Evolutionary conservation across 1,284 basidiomycete genomes (phyloP).

Genomic region (Boletus sp.): DNA sequence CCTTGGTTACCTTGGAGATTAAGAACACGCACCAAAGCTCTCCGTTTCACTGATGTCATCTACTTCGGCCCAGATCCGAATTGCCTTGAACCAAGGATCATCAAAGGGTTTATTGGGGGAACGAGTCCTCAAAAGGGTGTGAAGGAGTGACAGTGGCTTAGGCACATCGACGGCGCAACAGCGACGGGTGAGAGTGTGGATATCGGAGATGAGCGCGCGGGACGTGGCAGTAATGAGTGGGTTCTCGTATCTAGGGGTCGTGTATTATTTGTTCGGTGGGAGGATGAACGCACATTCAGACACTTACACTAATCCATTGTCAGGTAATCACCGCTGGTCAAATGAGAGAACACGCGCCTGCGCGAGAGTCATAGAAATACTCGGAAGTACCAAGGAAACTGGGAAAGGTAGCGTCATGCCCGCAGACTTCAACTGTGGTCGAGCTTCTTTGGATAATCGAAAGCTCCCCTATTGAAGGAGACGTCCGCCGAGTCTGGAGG

Average conservation of each 20-base stretch:
- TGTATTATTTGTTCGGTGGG: slow-evolving; percentile 7
- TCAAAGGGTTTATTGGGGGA: slow-evolving; percentile 29
- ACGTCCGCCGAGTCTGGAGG: not conserved
- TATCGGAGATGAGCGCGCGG: slow-evolving; percentile 63
- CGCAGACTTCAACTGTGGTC: slow-evolving; percentile 62
- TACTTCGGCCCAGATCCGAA: slow-evolving; percentile 69
- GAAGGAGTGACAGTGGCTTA: slow-evolving; percentile 54
- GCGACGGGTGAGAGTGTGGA: slow-evolving; percentile 55
- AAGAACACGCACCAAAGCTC: slow-evolving; percentile 57
- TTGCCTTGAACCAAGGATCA: slow-evolving; percentile 49
- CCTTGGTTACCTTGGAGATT: not conserved
- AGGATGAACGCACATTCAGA: not conserved
- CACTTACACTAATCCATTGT: slow-evolving; percentile 26
- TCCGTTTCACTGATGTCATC: slow-evolving; percentile 70
- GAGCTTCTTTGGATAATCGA: slow-evolving; percentile 50
- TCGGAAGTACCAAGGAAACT: slow-evolving; percentile 48
- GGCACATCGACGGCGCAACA: slow-evolving; percentile 61
- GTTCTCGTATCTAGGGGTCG: slow-evolving; percentile 59
- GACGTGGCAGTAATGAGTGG: slow-evolving; percentile 70
- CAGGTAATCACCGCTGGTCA: slow-evolving; percentile 11
- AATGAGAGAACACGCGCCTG: slow-evolving; percentile 41
- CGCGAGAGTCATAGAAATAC: slow-evolving; percentile 64
- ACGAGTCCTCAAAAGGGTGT: slow-evolving; percentile 48
- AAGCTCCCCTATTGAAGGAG: slow-evolving; percentile 21
- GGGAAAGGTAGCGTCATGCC: slow-evolving; percentile 41